Conservation (phyloP, 441 rosid genomes). For the Brassica balearica region DNA sequence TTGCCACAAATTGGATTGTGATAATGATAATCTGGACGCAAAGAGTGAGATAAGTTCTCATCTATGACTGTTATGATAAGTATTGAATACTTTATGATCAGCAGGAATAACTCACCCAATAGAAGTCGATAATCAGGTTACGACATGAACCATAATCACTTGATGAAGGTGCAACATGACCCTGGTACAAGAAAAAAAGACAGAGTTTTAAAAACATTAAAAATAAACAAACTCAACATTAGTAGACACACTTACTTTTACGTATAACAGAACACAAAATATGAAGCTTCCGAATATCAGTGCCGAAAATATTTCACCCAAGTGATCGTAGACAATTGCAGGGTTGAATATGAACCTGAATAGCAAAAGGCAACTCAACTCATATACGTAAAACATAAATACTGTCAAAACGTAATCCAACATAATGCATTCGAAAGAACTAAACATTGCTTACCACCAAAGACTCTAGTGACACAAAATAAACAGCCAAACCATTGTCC, state of each 20-base stretch:
- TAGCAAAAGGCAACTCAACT: constrained; percentile 24
- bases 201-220: constrained; percentile 9
- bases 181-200: constrained; percentile 56
- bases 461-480: too few species aligned
- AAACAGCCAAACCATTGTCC: constrained; percentile 96
- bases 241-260: constrained; percentile 62
- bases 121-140: constrained; percentile 91
- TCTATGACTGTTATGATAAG: not conserved
- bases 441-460: constrained; percentile 78
- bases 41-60: constrained; percentile 16
- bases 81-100: not conserved
- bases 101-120: constrained; percentile 74
- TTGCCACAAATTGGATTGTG: not conserved
- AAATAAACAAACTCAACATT: too few species aligned
- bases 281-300: constrained; percentile 88
- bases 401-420: constrained; percentile 8
- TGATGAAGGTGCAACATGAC: constrained; percentile 91
- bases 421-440: constrained; percentile 11
- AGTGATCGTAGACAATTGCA: constrained; percentile 83
- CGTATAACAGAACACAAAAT: constrained; percentile 84
- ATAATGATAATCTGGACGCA: constrained; percentile 3
- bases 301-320: constrained; percentile 95
- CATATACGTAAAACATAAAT: not conserved
- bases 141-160: constrained; percentile 94
- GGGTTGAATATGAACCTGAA: constrained; percentile 96